Conservation (phyloP, 441 rosid species). For the Adansonia madagascariensis region DNA sequence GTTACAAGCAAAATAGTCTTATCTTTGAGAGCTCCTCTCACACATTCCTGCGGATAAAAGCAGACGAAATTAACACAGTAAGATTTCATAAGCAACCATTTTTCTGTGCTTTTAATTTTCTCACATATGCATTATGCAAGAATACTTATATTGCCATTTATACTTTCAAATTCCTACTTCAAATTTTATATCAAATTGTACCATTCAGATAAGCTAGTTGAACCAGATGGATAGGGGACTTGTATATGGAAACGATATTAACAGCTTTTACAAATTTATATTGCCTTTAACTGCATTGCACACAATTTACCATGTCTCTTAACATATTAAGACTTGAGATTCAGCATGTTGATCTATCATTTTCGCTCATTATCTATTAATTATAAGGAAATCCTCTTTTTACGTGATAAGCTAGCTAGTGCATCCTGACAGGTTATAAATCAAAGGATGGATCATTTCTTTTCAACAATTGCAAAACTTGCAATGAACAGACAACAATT, state of each 20-base stretch:
- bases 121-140: not conserved
- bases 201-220: not conserved
- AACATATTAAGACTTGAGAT: conserved; percentile 7
- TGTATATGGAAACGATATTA: not conserved
- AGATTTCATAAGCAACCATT: not conserved
- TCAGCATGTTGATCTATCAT: not conserved
- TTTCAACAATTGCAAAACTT: not conserved
- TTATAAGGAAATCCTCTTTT: not conserved
- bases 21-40: conserved; percentile 78
- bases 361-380: not conserved
- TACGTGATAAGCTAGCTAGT: not conserved
- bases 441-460: not conserved
- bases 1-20: conserved; percentile 88
- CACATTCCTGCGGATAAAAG: conserved; percentile 62
- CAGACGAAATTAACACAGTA: conserved; percentile 22
- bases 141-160: not conserved
- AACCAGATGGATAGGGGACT: not conserved
- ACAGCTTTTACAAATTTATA: not conserved
- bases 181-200: not conserved
- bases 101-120: not conserved
- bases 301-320: not conserved
- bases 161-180: not conserved
- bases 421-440: not conserved
- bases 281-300: not conserved
- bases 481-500: not conserved